Evolutionary conservation across 352 stramenopile genomes (phyloP).

Genomic region (Phytophthora boehmeriae): DNA sequence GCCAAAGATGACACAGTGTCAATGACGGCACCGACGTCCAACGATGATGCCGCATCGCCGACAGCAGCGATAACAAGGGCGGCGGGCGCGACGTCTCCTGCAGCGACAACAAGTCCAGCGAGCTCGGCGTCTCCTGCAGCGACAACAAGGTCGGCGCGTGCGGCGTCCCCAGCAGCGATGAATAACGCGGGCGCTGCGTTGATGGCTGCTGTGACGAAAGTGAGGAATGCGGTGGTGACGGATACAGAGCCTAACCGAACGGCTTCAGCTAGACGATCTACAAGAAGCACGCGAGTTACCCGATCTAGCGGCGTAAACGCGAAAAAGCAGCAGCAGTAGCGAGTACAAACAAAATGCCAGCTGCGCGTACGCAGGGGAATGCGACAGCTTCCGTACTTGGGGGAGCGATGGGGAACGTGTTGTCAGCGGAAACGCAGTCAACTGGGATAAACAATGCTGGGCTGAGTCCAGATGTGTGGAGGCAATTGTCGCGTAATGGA

Average conservation of each 20-base stretch:
- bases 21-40: not conserved
- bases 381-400: slow-evolving; percentile 2
- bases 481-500: slow-evolving; percentile 8
- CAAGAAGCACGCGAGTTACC: slow-evolving; percentile 3
- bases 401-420: slow-evolving; percentile 1
- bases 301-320: slow-evolving; percentile 1
- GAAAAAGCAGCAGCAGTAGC: slow-evolving; percentile 3
- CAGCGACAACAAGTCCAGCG: no score
- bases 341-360: not conserved
- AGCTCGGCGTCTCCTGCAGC: no score
- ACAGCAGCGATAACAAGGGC: no score
- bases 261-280: slow-evolving; percentile 1
- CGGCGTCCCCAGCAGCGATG: no score
- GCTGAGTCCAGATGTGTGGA: slow-evolving; percentile 4
- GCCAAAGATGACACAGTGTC: not conserved
- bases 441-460: slow-evolving; percentile 2
- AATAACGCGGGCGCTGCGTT: no score
- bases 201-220: no score
- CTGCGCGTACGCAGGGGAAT: slow-evolving; percentile 1
- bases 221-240: no score
- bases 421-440: slow-evolving; percentile 1
- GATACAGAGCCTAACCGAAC: no score
- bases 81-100: no score
- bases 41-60: not conserved
- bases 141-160: no score